phyloP scores from a whole-genome alignment of 169 alveolate species.

The Plasmodium vinckei region DNA sequence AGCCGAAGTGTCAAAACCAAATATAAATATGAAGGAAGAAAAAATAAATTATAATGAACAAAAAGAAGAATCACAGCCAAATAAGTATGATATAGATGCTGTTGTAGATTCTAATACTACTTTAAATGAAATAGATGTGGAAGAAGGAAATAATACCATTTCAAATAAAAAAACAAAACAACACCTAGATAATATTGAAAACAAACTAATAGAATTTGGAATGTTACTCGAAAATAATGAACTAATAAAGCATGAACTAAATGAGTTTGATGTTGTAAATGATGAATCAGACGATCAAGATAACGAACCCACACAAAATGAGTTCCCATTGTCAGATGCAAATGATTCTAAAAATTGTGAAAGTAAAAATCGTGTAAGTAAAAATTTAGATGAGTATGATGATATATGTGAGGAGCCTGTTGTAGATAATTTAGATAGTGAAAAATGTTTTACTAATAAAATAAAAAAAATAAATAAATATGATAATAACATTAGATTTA shows the following conservation, averaged over 20 bases:
- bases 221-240: conserved; percentile 30
- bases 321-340: no score
- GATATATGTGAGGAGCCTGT: no score
- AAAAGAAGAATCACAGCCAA: no score
- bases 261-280: background rate
- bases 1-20: no score
- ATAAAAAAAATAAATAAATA: conserved; percentile 19
- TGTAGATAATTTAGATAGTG: no score
- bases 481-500: conserved; percentile 45
- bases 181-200: background rate
- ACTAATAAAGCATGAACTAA: conserved; percentile 29
- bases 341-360: no score
- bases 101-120: background rate
- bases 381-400: no score
- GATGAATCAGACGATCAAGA: no score
- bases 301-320: no score
- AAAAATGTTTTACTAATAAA: background rate
- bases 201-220: conserved; percentile 23
- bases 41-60: no score
- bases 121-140: background rate
- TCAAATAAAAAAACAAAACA: background rate
- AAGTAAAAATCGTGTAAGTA: no score
- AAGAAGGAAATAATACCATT: background rate
- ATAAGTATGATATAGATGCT: background rate
- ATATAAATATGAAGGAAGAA: no score